Evolutionary conservation across 768 basidiomycete species (phyloP).

Genomic region (Naganishia vishniacii): DNA sequence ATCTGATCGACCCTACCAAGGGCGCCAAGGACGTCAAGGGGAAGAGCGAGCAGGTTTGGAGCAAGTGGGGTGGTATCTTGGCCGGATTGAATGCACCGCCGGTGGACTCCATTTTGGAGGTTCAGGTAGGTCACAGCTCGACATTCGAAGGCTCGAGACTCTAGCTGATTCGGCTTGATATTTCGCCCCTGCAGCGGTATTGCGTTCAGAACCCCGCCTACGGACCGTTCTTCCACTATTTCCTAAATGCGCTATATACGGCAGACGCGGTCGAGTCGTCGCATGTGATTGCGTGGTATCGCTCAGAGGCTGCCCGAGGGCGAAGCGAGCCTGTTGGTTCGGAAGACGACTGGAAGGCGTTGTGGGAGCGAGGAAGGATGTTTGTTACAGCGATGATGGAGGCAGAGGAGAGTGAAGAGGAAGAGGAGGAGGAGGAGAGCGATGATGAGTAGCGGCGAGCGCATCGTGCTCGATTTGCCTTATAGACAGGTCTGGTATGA

Average conservation of each 20-base stretch:
- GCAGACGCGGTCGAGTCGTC: conserved; percentile 87
- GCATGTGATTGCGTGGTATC: conserved; percentile 82
- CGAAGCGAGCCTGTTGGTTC: conserved; percentile 35
- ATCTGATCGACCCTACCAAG: conserved; percentile 61
- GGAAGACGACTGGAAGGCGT: conserved; percentile 55
- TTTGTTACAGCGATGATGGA: conserved; percentile 77
- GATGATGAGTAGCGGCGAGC: conserved; percentile 16
- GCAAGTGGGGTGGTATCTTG: conserved; percentile 77
- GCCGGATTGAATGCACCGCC: conserved; percentile 72
- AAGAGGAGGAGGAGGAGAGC: conserved; percentile 33
- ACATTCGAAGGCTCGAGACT: conserved; percentile 21
- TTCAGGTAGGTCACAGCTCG: conserved; percentile 58
- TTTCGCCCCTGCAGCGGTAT: conserved; percentile 31
- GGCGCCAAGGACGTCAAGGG: conserved; percentile 60
- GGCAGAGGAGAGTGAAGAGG: conserved; percentile 55
- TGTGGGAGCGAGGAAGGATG: conserved; percentile 54
- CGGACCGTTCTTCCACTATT: conserved; percentile 69
- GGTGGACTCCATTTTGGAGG: conserved; percentile 67
- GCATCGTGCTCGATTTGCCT: no score
- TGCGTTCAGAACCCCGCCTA: conserved; percentile 53
- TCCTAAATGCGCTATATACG: conserved; percentile 81
- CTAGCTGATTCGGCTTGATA: conserved; percentile 4
- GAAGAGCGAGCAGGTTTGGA: conserved; percentile 61
- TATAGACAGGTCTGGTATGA: not conserved
- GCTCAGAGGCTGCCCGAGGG: conserved; percentile 50